Conservation (phyloP, 78 protist species). For the Tieghemostelium lacteum region DNA sequence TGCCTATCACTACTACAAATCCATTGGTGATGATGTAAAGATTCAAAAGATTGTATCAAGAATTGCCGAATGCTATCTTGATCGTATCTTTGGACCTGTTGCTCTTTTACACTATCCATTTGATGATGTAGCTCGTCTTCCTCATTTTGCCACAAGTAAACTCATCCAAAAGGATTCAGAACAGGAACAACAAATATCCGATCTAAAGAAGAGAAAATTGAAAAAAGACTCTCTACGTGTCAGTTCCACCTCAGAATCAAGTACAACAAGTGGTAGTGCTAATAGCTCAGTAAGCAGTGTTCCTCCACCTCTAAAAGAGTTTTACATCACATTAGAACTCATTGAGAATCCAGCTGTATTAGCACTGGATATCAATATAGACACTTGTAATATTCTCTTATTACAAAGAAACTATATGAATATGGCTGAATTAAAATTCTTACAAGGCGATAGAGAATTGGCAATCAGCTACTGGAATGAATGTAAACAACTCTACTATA, state of each 20-base stretch:
- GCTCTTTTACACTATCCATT: slow-evolving; percentile 71
- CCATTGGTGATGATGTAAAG: slow-evolving; percentile 77
- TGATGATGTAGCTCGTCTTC: slow-evolving; percentile 78
- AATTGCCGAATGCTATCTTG: slow-evolving; percentile 70
- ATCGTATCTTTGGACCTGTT: slow-evolving; percentile 81
- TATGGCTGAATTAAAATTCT: slow-evolving; percentile 71
- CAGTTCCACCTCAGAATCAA: neutral
- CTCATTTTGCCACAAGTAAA: slow-evolving; percentile 23
- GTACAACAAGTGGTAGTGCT: neutral
- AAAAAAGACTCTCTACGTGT: slow-evolving; percentile 12
- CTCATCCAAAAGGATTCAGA: slow-evolving; percentile 40
- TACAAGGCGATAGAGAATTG: slow-evolving; percentile 77
- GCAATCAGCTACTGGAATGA: slow-evolving; percentile 75
- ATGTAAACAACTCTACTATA: slow-evolving; percentile 60
- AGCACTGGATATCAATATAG: slow-evolving; percentile 73
- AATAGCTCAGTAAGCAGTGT: neutral
- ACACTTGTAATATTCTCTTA: slow-evolving; percentile 60
- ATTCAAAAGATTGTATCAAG: slow-evolving; percentile 75
- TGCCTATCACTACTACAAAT: slow-evolving; percentile 75
- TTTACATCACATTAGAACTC: slow-evolving; percentile 62
- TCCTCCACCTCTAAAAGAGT: slow-evolving; percentile 34
- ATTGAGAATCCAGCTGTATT: slow-evolving; percentile 79
- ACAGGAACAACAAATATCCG: slow-evolving; percentile 37
- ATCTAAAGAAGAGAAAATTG: slow-evolving; percentile 28
- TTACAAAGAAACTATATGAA: slow-evolving; percentile 58